These are phyloP conservation scores for Ceratonia siliqua DNA, from an alignment of 306 rosid species.

Conservation along the genomic window DNA sequence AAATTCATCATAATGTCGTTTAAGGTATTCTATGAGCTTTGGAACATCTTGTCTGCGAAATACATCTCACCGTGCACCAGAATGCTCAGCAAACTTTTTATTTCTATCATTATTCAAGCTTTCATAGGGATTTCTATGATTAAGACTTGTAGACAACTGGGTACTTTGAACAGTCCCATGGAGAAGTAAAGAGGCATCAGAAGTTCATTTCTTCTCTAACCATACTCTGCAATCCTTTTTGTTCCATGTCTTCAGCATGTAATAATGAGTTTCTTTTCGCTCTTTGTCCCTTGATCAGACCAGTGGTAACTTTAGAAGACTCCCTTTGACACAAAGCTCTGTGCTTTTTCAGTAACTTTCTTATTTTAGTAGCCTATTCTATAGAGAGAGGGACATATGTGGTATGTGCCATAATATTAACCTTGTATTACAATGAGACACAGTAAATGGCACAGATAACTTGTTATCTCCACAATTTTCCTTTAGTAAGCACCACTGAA, in stretches of 20 bases:
- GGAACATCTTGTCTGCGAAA: slow-evolving; percentile 96
- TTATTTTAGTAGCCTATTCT: slow-evolving; percentile 71
- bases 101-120: slow-evolving; percentile 39
- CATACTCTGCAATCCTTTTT: slow-evolving; percentile 34
- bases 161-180: slow-evolving; percentile 38
- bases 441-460: slow-evolving; percentile 31
- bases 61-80: slow-evolving; percentile 87
- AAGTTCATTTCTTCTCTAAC: slow-evolving; percentile 55
- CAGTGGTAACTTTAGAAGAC: slow-evolving; percentile 49
- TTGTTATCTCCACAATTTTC: not conserved
- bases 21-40: slow-evolving; percentile 79
- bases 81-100: slow-evolving; percentile 34
- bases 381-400: slow-evolving; percentile 72
- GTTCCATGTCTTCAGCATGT: slow-evolving; percentile 45
- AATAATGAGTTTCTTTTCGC: slow-evolving; percentile 42
- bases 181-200: slow-evolving; percentile 37
- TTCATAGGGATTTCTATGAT: slow-evolving; percentile 36
- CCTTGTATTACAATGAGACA: slow-evolving; percentile 54
- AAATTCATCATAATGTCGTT: slow-evolving; percentile 63
- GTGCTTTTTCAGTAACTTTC: slow-evolving; percentile 79
- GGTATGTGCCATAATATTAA: slow-evolving; percentile 84
- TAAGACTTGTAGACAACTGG: slow-evolving; percentile 24
- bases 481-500: slow-evolving; percentile 21
- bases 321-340: slow-evolving; percentile 56
- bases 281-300: slow-evolving; percentile 40